These are phyloP conservation scores for Cadophora malorum DNA, from an alignment of 2,329 filamentous ascomycete genomes.

Conservation along the genomic window DNA sequence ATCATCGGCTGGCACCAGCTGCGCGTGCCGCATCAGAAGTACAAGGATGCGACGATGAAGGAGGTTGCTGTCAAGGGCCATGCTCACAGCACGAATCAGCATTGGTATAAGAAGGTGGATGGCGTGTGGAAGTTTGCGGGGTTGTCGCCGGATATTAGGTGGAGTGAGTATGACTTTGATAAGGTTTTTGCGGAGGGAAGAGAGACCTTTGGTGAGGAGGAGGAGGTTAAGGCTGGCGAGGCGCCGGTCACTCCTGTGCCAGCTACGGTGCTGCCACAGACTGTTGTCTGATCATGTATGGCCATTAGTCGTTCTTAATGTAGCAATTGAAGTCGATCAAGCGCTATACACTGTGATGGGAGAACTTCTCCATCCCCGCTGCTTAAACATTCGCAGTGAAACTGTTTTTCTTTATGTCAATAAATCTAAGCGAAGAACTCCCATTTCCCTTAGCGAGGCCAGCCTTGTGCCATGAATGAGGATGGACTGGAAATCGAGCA, in stretches of 20 bases:
- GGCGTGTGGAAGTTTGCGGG: slow-evolving; percentile 48
- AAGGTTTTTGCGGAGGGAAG: slow-evolving; percentile 35
- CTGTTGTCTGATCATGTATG: not conserved
- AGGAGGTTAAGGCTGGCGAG: slow-evolving; percentile 1
- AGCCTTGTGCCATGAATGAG: not conserved
- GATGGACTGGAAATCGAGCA: not conserved
- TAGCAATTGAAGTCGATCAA: not conserved
- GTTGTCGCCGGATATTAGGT: slow-evolving; percentile 32
- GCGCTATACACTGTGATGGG: too few species aligned
- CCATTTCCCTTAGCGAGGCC: not conserved
- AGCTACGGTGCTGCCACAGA: slow-evolving; percentile 6
- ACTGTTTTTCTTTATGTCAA: not conserved
- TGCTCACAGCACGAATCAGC: slow-evolving; percentile 58
- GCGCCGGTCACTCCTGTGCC: not conserved
- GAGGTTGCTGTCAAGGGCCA: slow-evolving; percentile 61
- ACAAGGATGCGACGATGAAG: slow-evolving; percentile 54
- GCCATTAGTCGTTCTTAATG: too few species aligned
- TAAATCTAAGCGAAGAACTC: not conserved
- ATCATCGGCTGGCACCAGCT: slow-evolving; percentile 64
- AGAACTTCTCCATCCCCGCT: not conserved
- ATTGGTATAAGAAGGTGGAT: slow-evolving; percentile 63
- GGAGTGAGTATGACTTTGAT: slow-evolving; percentile 37
- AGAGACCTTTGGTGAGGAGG: slow-evolving; percentile 23
- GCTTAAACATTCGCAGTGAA: too few species aligned
- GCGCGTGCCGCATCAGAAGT: slow-evolving; percentile 63